Base-by-base conservation (phyloP, 805 yeast genomes). In the Kodamaea jinghongensis region DNA sequence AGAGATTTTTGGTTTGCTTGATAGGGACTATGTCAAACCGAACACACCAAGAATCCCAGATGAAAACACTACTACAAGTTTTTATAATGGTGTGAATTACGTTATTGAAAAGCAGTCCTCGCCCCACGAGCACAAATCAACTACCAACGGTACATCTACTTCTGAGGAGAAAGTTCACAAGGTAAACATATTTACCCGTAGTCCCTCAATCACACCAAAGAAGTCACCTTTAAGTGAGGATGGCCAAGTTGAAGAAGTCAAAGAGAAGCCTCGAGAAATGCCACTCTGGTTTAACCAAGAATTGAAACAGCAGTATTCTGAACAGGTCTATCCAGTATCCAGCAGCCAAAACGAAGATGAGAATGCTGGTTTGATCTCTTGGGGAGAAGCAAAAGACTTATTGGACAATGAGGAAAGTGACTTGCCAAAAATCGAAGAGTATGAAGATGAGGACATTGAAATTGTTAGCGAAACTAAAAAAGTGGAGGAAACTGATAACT, bases 341-440 rank as follows among this genome's bases (percentile, higher is more conserved):
- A 38, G 34, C 11, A 38, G 39, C 34, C 20, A 40, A 31, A 59
- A 65, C 3, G 70, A 63, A 20, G 73, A 71, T 34, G 77, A 73
- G 41, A 60, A 61, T 31, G 73, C 69, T 1, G 82, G 81, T 0
- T 52, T 79, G 35, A 64, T 78, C 4, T 61, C 80, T 0, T 78
- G 78, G 74, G 56, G 58, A 30, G 80, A 75, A 41, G 74, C 76
- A 1, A 64, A 63, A 38, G 67, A 56, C 11, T 42, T 52, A 27
- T 37, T 59, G 5, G 47, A 45, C n/a, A 48, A 36, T 4, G 47
- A 45, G n/a, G 48, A 34, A 2, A 45, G 46, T 6, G 34, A 37
- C 6, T 8, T 41, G 37, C 8, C 28, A 36, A 8, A 29, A 6
- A 9, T 11, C 9, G 35, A 31, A n/a, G 46, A 30, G 4, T 11